Conservation (phyloP, 140 eudicot genomes). For the Stevia rebaudiana region DNA sequence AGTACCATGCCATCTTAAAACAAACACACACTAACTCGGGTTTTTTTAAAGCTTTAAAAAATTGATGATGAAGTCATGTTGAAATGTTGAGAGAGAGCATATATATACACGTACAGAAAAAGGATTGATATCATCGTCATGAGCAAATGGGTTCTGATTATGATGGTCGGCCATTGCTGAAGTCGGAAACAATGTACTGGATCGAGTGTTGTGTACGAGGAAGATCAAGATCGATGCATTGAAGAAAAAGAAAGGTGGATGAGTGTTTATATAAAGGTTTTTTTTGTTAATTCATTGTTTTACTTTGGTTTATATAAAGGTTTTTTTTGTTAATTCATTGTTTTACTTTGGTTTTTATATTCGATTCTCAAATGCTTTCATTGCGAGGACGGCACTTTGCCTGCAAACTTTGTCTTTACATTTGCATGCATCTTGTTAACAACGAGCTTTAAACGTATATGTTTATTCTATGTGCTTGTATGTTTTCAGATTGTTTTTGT, state of each 20-base stretch:
- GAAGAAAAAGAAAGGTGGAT: neutral
- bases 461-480: neutral
- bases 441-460: neutral
- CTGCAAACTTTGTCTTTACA: neutral
- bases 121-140: conserved; percentile 73
- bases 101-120: conserved; percentile 59
- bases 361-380: neutral
- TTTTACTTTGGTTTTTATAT: neutral
- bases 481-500: no score
- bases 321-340: neutral
- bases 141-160: conserved; percentile 58
- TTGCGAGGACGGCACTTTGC: conserved; percentile 11
- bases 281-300: neutral
- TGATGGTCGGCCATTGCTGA: conserved; percentile 53
- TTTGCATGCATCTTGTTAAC: neutral
- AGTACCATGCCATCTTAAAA: no score
- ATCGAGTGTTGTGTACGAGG: neutral
- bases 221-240: no score
- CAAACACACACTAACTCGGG: no score
- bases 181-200: neutral
- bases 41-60: no score
- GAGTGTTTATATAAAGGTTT: neutral
- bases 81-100: neutral
- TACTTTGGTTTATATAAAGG: neutral
- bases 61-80: no score